These are phyloP conservation scores for Beta vulgaris DNA, from an alignment of 148 eudicot genomes.

Conservation along the genomic window DNA sequence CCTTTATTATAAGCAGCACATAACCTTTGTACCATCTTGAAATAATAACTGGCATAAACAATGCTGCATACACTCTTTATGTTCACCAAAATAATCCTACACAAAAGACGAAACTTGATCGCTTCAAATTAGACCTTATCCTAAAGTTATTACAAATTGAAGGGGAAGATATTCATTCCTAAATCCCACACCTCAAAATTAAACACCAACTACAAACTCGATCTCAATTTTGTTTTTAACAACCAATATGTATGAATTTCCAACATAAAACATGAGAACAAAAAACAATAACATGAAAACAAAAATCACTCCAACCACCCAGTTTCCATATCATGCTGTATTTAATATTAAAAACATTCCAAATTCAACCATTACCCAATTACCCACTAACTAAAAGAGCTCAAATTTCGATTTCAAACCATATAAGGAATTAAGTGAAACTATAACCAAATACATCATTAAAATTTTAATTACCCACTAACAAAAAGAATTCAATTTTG, in stretches of 20 bases:
- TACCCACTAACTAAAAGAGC: neutral
- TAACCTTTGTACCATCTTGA: neutral
- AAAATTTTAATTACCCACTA: neutral
- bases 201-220: neutral
- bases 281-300: neutral
- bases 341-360: neutral
- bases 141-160: neutral
- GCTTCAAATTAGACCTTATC: neutral
- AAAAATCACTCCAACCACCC: neutral
- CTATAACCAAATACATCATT: neutral
- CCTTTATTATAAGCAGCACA: neutral
- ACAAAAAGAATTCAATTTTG: no score
- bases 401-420: no score
- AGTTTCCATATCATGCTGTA: neutral
- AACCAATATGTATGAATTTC: neutral
- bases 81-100: neutral
- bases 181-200: neutral
- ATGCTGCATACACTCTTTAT: neutral
- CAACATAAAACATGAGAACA: no score
- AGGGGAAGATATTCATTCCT: neutral
- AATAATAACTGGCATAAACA: neutral
- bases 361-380: neutral
- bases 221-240: neutral
- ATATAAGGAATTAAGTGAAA: neutral
- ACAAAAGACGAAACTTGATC: neutral